Conservation (phyloP, 768 basidiomycete species). For the Daedaleopsis nitida region DNA sequence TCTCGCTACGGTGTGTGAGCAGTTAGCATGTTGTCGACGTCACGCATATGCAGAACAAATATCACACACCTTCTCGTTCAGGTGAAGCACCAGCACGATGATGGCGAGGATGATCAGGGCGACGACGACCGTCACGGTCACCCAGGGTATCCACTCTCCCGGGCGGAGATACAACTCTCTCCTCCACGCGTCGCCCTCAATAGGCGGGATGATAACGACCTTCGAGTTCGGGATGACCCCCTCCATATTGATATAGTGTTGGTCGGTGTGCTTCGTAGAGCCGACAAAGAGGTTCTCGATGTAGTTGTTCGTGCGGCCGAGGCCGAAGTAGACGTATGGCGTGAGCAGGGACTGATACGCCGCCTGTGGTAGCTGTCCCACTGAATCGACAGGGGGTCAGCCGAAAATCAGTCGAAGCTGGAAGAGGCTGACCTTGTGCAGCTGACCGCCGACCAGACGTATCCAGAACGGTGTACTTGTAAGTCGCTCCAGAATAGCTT, state of each 20-base stretch:
- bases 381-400: conserved; percentile 41
- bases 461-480: conserved; percentile 96
- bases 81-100: conserved; percentile 84
- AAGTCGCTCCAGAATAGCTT: conserved; percentile 92
- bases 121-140: conserved; percentile 82
- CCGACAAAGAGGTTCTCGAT: conserved; percentile 99
- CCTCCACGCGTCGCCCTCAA: conserved; percentile 69
- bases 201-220: conserved; percentile 87
- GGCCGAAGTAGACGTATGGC: conserved; percentile 94
- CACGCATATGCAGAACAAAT: not conserved
- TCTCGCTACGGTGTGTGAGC: conserved; percentile 60
- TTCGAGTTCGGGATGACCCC: conserved; percentile 98
- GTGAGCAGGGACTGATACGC: conserved; percentile 88
- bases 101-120: conserved; percentile 73
- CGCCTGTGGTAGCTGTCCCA: conserved; percentile 91
- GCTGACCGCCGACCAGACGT: conserved; percentile 86
- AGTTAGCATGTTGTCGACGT: conserved; percentile 14
- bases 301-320: conserved; percentile 98
- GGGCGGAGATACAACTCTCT: conserved; percentile 89
- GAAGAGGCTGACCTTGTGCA: conserved; percentile 67
- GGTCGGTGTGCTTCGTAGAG: conserved; percentile 68
- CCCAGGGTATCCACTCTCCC: conserved; percentile 98
- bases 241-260: conserved; percentile 91
- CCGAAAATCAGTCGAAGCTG: not conserved
- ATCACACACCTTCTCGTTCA: conserved; percentile 84